Conservation (phyloP, 2,329 filamentous ascomycete genomes). For the Byssothecium circinans region DNA sequence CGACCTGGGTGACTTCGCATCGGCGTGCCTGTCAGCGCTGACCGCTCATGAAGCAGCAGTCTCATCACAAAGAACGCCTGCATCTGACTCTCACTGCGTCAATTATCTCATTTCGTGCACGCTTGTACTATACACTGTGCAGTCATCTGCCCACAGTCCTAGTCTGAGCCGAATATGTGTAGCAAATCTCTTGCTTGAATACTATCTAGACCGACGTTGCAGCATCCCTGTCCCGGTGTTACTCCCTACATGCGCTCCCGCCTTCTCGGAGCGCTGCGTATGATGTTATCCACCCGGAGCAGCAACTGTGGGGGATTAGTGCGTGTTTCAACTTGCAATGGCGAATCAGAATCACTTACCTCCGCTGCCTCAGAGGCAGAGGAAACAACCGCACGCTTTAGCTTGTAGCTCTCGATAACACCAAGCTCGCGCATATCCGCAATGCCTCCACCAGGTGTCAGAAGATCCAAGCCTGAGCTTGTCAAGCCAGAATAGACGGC, state of each 20-base stretch:
- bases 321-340: slow-evolving; percentile 8
- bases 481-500: slow-evolving; percentile 94
- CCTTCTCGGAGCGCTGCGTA: slow-evolving; percentile 84
- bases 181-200: background rate
- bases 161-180: background rate
- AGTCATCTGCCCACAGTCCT: background rate
- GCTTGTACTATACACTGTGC: background rate
- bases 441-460: slow-evolving; percentile 87
- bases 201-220: no score
- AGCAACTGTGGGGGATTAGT: slow-evolving; percentile 64
- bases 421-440: slow-evolving; percentile 94
- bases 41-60: background rate
- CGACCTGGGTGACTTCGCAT: no score
- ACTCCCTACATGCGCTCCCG: slow-evolving; percentile 69
- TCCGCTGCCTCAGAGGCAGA: slow-evolving; percentile 96
- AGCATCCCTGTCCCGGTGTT: slow-evolving; percentile 18
- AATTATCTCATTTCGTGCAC: background rate
- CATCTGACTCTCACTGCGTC: background rate
- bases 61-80: background rate
- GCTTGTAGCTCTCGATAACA: slow-evolving; percentile 96
- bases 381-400: slow-evolving; percentile 96
- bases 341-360: slow-evolving; percentile 57
- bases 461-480: slow-evolving; percentile 85
- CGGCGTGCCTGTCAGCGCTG: no score
- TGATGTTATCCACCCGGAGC: slow-evolving; percentile 95